Conservation (phyloP, 2,329 filamentous ascomycete genomes). For the Botrytis aclada region DNA sequence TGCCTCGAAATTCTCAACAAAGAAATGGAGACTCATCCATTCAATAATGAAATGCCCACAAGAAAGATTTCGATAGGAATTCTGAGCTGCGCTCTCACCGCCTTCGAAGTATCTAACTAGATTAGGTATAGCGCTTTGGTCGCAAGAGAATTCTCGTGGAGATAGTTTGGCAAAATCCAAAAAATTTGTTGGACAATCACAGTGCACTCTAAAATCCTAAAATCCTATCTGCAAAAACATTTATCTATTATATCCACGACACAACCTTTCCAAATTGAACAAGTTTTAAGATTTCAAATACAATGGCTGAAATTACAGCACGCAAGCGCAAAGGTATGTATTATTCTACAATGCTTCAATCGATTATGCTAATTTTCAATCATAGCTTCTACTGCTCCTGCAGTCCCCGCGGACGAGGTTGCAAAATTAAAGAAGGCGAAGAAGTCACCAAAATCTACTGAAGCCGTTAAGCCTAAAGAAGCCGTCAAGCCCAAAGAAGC, state of each 20-base stretch:
- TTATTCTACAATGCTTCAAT: not conserved
- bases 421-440: constrained; percentile 42
- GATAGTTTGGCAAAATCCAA: constrained; percentile 9
- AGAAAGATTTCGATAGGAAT: not conserved
- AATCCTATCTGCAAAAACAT: constrained; percentile 1
- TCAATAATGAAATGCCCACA: not conserved
- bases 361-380: constrained; percentile 19
- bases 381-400: constrained; percentile 33
- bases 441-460: constrained; percentile 32
- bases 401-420: constrained; percentile 39
- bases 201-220: not conserved
- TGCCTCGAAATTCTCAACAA: not conserved
- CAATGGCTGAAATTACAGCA: constrained; percentile 43
- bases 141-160: constrained; percentile 6
- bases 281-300: not conserved
- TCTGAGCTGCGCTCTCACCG: not conserved
- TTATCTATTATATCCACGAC: not conserved
- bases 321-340: constrained; percentile 54
- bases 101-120: rapidly evolving
- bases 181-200: constrained; percentile 10
- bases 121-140: not conserved
- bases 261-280: not conserved
- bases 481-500: constrained; percentile 35
- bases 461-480: not conserved
- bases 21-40: not conserved